Percentiles rank a stretch among this genome's conserved stretches.
These are phyloP conservation scores for Mucor irregularis DNA, from an alignment of 371 early-diverging fungal species.

Conservation along the genomic window DNA sequence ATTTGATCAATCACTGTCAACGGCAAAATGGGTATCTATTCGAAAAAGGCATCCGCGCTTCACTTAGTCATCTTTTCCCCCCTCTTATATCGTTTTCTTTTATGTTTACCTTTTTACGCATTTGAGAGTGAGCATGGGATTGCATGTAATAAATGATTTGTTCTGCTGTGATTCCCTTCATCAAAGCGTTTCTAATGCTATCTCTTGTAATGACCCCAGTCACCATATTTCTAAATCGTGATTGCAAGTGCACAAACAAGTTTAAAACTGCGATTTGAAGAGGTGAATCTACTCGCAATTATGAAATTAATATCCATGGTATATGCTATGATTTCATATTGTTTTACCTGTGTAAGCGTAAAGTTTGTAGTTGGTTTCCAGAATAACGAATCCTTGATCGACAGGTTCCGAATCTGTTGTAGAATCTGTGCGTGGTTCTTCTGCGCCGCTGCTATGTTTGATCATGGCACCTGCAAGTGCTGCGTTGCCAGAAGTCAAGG, in stretches of 20 bases:
- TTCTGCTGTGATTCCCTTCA: slow-evolving; percentile 95
- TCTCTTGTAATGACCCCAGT: slow-evolving; percentile 92
- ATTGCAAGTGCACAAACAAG: slow-evolving; percentile 85
- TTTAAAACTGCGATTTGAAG: slow-evolving; percentile 96
- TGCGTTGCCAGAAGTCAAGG: slow-evolving; percentile 81
- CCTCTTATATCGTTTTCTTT: neutral
- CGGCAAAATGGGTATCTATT: slow-evolving; percentile 80
- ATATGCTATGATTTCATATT: neutral
- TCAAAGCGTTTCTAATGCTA: slow-evolving; percentile 85
- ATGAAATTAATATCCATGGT: neutral
- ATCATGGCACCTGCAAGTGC: slow-evolving; percentile 31
- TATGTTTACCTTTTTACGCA: slow-evolving; percentile 69
- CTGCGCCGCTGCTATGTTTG: slow-evolving; percentile 18
- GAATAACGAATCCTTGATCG: slow-evolving; percentile 75
- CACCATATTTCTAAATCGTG: slow-evolving; percentile 95
- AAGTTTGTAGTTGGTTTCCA: slow-evolving; percentile 92
- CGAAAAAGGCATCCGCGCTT: no score
- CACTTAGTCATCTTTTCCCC: neutral
- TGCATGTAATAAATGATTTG: slow-evolving; percentile 92
- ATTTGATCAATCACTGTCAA: slow-evolving; percentile 97
- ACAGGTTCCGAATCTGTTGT: slow-evolving; percentile 49
- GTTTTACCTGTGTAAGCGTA: slow-evolving; percentile 92
- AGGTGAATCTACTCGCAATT: slow-evolving; percentile 67
- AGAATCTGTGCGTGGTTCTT: slow-evolving; percentile 18
- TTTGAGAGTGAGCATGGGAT: slow-evolving; percentile 91